These are phyloP conservation scores for Nemania sp. DNA, from an alignment of 2,329 filamentous ascomycete species.

Conservation along the genomic window DNA sequence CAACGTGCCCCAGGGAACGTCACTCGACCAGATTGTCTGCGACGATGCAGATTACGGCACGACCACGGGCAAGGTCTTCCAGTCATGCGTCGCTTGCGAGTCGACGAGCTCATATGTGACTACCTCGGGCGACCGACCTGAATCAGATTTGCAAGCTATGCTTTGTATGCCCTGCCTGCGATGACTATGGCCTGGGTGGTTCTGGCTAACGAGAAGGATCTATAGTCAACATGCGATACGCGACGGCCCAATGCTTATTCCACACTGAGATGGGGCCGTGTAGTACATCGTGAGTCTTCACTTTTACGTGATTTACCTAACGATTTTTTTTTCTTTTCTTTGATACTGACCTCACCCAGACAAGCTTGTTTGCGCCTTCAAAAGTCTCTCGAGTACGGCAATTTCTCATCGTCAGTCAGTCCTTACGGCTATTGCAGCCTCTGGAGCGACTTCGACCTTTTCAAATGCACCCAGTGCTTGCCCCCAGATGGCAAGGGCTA, in stretches of 20 bases:
- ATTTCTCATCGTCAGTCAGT: conserved; percentile 51
- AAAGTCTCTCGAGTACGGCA: conserved; percentile 53
- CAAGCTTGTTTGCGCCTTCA: conserved; percentile 57
- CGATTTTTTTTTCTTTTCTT: not conserved
- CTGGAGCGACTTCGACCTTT: conserved; percentile 49
- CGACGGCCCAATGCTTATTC: conserved; percentile 60
- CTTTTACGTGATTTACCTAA: not conserved
- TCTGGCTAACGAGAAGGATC: conserved; percentile 27
- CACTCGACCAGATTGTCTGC: conserved; percentile 55
- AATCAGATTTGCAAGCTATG: conserved; percentile 57
- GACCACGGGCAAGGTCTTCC: conserved; percentile 53
- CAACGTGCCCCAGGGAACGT: conserved; percentile 55
- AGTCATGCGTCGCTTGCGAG: conserved; percentile 58
- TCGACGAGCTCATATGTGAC: conserved; percentile 52
- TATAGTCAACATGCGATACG: conserved; percentile 62
- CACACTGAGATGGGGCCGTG: conserved; percentile 52
- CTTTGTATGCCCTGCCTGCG: conserved; percentile 55
- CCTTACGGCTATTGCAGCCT: conserved; percentile 59
- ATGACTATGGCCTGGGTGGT: not conserved
- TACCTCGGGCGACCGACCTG: conserved; percentile 40
- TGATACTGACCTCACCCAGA: conserved; percentile 44
- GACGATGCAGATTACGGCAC: conserved; percentile 46
- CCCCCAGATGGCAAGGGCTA: conserved; percentile 44
- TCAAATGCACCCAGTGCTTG: conserved; percentile 56
- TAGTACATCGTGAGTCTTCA: conserved; percentile 53